These are phyloP conservation scores for Prunus campanulata DNA, from an alignment of 306 rosid species.

Conservation along the genomic window DNA sequence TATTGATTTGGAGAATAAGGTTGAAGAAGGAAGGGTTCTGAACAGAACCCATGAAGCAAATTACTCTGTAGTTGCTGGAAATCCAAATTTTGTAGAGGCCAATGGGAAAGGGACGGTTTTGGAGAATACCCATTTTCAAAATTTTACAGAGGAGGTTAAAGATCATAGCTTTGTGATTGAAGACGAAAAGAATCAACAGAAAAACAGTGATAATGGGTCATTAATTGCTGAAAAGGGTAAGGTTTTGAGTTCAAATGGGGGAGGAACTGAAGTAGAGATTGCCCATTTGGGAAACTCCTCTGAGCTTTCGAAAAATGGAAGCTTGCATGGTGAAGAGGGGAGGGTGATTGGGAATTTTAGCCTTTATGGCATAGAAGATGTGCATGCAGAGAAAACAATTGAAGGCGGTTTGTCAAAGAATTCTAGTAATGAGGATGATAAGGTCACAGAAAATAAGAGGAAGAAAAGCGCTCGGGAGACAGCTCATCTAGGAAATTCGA, in stretches of 20 bases:
- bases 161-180: constrained; percentile 35
- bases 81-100: neutral
- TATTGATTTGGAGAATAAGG: too few relatives aligned
- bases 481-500: constrained; percentile 16
- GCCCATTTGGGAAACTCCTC: constrained; percentile 6
- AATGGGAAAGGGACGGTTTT: constrained; percentile 13
- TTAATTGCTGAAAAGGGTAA: neutral
- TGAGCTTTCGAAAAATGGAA: constrained; percentile 21
- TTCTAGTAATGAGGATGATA: constrained; percentile 16
- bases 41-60: constrained; percentile 14
- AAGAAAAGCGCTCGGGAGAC: neutral
- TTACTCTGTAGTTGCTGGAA: constrained; percentile 8
- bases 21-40: neutral
- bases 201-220: constrained; percentile 8
- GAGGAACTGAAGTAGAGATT: neutral
- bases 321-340: constrained; percentile 27
- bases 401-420: constrained; percentile 10
- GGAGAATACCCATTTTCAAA: constrained; percentile 21
- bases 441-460: constrained; percentile 8
- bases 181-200: constrained; percentile 20
- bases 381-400: neutral
- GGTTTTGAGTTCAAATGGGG: constrained; percentile 3
- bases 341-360: constrained; percentile 23
- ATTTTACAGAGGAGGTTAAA: constrained; percentile 16
- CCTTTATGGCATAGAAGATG: constrained; percentile 7